A percentile compares a stretch with the other conserved stretches of the same genome.
phyloP scores from a whole-genome alignment of 2,329 filamentous ascomycete species.

The Sphaerulina vaccinii region DNA sequence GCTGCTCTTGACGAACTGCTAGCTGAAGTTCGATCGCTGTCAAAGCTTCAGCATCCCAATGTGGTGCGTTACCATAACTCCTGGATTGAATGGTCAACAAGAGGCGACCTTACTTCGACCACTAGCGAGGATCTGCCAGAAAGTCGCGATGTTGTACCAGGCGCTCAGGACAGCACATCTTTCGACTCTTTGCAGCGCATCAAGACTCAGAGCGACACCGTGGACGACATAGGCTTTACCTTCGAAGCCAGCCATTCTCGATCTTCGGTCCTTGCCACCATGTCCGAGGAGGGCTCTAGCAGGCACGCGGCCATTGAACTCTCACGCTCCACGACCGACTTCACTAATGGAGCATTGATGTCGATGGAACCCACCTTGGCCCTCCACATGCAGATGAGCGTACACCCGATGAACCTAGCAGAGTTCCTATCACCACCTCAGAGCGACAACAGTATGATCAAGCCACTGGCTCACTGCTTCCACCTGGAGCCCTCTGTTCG shows the following conservation, averaged over 20 bases:
- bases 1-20: slow-evolving; percentile 58
- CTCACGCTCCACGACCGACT: slow-evolving; percentile 10
- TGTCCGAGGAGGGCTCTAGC: neutral
- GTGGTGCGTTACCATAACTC: slow-evolving; percentile 65
- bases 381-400: slow-evolving; percentile 67
- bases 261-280: neutral
- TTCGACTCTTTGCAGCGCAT: slow-evolving; percentile 19
- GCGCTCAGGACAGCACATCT: slow-evolving; percentile 30
- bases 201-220: slow-evolving; percentile 19
- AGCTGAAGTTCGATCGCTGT: slow-evolving; percentile 61
- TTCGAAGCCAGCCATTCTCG: slow-evolving; percentile 19
- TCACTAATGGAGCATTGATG: slow-evolving; percentile 10
- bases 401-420: slow-evolving; percentile 62
- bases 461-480: slow-evolving; percentile 57
- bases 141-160: neutral
- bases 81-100: slow-evolving; percentile 56
- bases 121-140: slow-evolving; percentile 21
- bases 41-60: slow-evolving; percentile 62
- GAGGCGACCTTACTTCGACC: neutral
- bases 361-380: slow-evolving; percentile 41
- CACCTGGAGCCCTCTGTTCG: slow-evolving; percentile 57
- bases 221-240: slow-evolving; percentile 16
- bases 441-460: slow-evolving; percentile 10
- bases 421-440: slow-evolving; percentile 53
- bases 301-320: slow-evolving; percentile 1